Conservation (phyloP, 2,329 filamentous ascomycete genomes). For the Sphaerulina populicola region DNA sequence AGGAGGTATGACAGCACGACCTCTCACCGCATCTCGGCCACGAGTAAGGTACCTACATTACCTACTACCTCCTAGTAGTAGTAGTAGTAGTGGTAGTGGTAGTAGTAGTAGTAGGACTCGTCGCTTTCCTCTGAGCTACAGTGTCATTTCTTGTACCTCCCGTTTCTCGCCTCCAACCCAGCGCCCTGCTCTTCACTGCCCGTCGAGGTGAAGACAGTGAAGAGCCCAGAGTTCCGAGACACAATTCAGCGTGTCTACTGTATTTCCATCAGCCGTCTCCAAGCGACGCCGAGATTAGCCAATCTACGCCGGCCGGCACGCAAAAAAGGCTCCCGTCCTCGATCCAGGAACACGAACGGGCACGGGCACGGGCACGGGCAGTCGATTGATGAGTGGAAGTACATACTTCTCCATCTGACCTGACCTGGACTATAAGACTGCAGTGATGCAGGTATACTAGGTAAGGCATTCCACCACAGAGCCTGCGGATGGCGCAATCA, state of each 20-base stretch:
- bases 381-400: conserved; percentile 4
- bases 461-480: background rate
- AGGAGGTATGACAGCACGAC: conserved; percentile 14
- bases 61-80: no score
- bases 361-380: no score
- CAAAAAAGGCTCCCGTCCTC: conserved; percentile 1
- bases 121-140: background rate
- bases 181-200: no score
- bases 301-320: conserved; percentile 8
- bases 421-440: no score
- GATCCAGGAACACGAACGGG: background rate
- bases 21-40: conserved; percentile 12
- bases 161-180: background rate
- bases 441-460: no score
- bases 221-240: background rate
- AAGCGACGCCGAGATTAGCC: conserved; percentile 10
- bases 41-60: background rate
- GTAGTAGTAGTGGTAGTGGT: no score
- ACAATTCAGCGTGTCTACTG: background rate
- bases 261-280: background rate
- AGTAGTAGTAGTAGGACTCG: no score
- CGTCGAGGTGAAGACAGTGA: background rate
- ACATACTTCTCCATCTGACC: no score
- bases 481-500: background rate
- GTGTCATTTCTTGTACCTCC: background rate